Base-by-base conservation (phyloP, 1,284 basidiomycete genomes). In the Sanghuangporus baumii region DNA sequence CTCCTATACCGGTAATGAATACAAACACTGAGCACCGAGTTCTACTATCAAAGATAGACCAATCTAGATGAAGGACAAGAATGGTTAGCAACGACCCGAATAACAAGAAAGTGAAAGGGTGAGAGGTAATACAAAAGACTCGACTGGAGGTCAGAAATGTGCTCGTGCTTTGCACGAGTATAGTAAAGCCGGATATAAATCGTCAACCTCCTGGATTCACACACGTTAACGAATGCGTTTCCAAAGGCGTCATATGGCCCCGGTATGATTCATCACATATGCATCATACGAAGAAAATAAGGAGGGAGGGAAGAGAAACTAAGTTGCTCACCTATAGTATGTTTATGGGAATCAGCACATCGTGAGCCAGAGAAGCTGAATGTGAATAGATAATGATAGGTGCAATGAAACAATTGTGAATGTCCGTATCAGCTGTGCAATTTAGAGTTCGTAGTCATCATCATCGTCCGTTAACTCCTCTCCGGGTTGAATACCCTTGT, bases 381-480 rank as follows among this genome's bases (percentile, higher is more conserved):
- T 36, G 37, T 18, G 52, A 16, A 37, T 54, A 26, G 12, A 51
- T 51, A n/a, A 51, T 51, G 14, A 36, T 12, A 54, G 31, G 37
- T 16, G 26, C 31, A 52, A 34, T 12, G 6, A 52, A 23, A 26
- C 34, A 34, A 16, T 16, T n/a, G 26, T 20, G 23, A 26, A 54
- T 54, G 31, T 54, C 14, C 31, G 14, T 34, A 16, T 12, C 48
- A 9, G 26, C 37, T 14, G 2, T 14, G 9, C 6, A 3, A 37
- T 11, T 54, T 14, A 54, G 16, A 18, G 43, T 46, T 54, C 52
- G 11, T 36, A 54, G 23, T 50, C 70, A 46, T 76, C 84, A 11
- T 89, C 87, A 7, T 87, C 86, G 68, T 91, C 89, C 0, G 89
- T 91, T 47, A 90, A 74, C 68, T 90, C 89, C 64, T 91, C 89